A percentile compares a stretch with the other conserved stretches of the same genome.
phyloP scores from a whole-genome alignment of 805 yeast species.

The Metschnikowia vanudenii region DNA sequence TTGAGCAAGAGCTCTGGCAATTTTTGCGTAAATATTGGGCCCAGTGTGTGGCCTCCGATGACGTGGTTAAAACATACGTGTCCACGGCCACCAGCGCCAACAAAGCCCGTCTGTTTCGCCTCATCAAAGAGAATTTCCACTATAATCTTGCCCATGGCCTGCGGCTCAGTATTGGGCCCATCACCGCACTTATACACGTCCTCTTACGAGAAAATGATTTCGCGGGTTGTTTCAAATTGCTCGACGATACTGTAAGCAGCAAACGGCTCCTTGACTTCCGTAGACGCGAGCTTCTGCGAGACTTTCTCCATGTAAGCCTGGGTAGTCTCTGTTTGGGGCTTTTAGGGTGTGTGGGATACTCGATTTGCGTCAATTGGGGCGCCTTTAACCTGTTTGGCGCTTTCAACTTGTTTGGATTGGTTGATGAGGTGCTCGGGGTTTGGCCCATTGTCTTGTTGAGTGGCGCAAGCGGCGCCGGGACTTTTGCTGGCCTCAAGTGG shows the following conservation, averaged over 20 bases:
- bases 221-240: slow-evolving; percentile 16
- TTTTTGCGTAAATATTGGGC: slow-evolving; percentile 16
- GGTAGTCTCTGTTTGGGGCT: neutral
- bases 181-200: slow-evolving; percentile 10
- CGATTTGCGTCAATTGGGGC: neutral
- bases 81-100: slow-evolving; percentile 5
- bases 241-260: slow-evolving; percentile 14
- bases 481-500: slow-evolving; percentile 1
- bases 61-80: slow-evolving; percentile 14
- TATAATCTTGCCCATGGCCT: neutral
- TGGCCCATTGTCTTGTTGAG: slow-evolving; percentile 4
- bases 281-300: neutral
- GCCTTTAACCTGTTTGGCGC: neutral
- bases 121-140: slow-evolving; percentile 13
- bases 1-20: slow-evolving; percentile 19
- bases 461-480: neutral
- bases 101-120: slow-evolving; percentile 10
- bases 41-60: slow-evolving; percentile 7
- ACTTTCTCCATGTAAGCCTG: too few species aligned
- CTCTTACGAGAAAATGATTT: slow-evolving; percentile 16
- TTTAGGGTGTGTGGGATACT: neutral
- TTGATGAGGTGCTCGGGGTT: neutral
- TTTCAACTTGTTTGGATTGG: too few species aligned
- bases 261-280: neutral
- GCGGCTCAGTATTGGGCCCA: slow-evolving; percentile 3